Base-by-base conservation (phyloP, 179 eudicot species). In the Carnegiea gigantea region DNA sequence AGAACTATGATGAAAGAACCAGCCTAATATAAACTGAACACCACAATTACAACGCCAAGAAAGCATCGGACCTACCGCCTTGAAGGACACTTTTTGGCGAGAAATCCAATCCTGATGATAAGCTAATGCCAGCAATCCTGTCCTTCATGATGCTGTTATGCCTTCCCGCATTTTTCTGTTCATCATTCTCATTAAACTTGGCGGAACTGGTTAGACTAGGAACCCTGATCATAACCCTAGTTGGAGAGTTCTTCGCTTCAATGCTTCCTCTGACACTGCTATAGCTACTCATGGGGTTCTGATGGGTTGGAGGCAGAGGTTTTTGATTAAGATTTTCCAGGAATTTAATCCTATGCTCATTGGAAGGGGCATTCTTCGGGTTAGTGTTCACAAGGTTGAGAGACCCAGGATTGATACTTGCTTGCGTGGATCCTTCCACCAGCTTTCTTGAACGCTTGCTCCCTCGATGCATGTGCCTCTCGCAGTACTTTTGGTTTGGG, bases 381-480 rank as follows among this genome's bases (percentile, higher is more conserved):
- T 33, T 33, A 33, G 36, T 33, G 36, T 33, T 33, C 36, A 33
- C 15, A 23, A 43, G 62, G 23, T 72, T 60, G 38, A n/a, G 73
- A 46, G 81, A 28, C 64, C 51, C 4, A 6, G 78, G 23, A 24
- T 44, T 43, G 0, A 48, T 76, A 77, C 67, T 43, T 57, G 82
- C 38, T 18, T 49, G 43, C 4, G 36, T 62, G 70, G 82, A 84
- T 33, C 75, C 78, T 89, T 89, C 91, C 91, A 89, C 89, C 6
- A 84, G 91, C 89, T 89, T 87, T 89, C 91, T 89, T 89, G 91
- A 87, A 87, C 88, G 90, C 18, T 84, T 74, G 46, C 88, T 74
- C 36, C 91, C 91, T 43, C 91, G 86, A 43, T 89, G 88, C 87
- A 89, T 87, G 73, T 89, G 91, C 23, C 75, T 84, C 80, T 86